Conservation (phyloP, 495 filamentous ascomycete species). For the Penicillium silybi region DNA sequence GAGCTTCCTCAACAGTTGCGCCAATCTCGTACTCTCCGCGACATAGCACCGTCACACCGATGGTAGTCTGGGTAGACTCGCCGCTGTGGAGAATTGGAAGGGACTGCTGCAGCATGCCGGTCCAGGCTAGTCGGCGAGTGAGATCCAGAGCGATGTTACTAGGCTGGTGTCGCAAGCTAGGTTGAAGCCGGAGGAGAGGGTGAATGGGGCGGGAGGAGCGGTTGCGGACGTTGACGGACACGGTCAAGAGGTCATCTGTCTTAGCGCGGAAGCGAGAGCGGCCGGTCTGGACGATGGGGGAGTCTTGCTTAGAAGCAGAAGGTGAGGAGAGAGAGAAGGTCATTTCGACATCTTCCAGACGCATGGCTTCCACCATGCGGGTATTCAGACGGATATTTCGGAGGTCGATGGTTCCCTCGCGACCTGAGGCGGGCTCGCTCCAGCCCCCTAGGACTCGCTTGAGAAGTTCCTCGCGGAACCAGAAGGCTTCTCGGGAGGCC, state of each 20-base stretch:
- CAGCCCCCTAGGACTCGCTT: slow-evolving; percentile 67
- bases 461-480: slow-evolving; percentile 84
- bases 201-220: slow-evolving; percentile 63
- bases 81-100: slow-evolving; percentile 58
- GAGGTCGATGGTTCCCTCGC: slow-evolving; percentile 70
- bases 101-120: slow-evolving; percentile 73
- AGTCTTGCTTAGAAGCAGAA: slow-evolving; percentile 14
- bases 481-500: slow-evolving; percentile 78
- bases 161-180: slow-evolving; percentile 68
- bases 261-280: slow-evolving; percentile 53
- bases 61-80: slow-evolving; percentile 48
- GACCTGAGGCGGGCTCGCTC: slow-evolving; percentile 55
- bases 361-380: slow-evolving; percentile 79
- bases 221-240: slow-evolving; percentile 67
- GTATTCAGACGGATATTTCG: slow-evolving; percentile 66
- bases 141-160: slow-evolving; percentile 75
- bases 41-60: slow-evolving; percentile 69
- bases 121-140: slow-evolving; percentile 77
- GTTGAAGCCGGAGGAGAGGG: slow-evolving; percentile 73
- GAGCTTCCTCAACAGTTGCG: slow-evolving; percentile 77
- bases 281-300: slow-evolving; percentile 34
- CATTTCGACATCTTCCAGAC: slow-evolving; percentile 74
- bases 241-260: slow-evolving; percentile 67
- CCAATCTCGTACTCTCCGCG: slow-evolving; percentile 79
- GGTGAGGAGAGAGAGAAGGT: slow-evolving; percentile 47